A percentile compares a stretch with the other conserved stretches of the same genome.
phyloP scores from a whole-genome alignment of 2,329 filamentous ascomycete genomes.

The Penicillium sp. region DNA sequence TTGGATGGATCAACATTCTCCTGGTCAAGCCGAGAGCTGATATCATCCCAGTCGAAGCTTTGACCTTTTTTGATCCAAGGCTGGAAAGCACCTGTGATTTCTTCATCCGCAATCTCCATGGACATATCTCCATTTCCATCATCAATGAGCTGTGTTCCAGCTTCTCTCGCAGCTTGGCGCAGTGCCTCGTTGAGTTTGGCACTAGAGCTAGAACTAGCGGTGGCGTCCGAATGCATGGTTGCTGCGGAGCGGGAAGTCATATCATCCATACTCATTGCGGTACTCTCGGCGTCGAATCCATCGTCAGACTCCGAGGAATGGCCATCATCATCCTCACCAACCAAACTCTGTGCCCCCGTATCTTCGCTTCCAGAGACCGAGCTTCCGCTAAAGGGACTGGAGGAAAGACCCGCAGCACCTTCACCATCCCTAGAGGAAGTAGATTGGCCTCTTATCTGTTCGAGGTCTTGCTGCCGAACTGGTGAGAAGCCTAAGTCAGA shows the following conservation, averaged over 20 bases:
- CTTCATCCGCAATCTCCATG: constrained; percentile 72
- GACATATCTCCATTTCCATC: constrained; percentile 68
- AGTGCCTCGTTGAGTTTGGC: constrained; percentile 75
- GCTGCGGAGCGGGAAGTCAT: constrained; percentile 67
- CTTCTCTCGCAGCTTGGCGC: constrained; percentile 70
- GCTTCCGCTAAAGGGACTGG: constrained; percentile 71
- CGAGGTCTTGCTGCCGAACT: constrained; percentile 63
- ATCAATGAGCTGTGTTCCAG: constrained; percentile 69
- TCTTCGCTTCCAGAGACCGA: constrained; percentile 48
- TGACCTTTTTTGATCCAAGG: constrained; percentile 49
- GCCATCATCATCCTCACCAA: constrained; percentile 47
- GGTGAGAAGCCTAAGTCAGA: constrained; percentile 60
- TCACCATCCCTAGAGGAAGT: constrained; percentile 47
- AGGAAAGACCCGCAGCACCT: constrained; percentile 68
- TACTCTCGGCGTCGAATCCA: constrained; percentile 63
- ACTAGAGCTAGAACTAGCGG: constrained; percentile 63
- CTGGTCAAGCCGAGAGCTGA: constrained; percentile 45
- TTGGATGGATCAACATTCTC: constrained; percentile 45
- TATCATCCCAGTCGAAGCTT: constrained; percentile 44
- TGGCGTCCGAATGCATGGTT: constrained; percentile 58
- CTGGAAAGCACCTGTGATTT: constrained; percentile 51
- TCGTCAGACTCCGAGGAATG: constrained; percentile 49
- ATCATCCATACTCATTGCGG: constrained; percentile 80
- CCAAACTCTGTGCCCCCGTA: constrained; percentile 36
- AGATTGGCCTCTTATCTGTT: constrained; percentile 54